These are phyloP conservation scores for Aspergillus pseudoviridinutans DNA, from an alignment of 2,329 filamentous ascomycete genomes.

Conservation along the genomic window DNA sequence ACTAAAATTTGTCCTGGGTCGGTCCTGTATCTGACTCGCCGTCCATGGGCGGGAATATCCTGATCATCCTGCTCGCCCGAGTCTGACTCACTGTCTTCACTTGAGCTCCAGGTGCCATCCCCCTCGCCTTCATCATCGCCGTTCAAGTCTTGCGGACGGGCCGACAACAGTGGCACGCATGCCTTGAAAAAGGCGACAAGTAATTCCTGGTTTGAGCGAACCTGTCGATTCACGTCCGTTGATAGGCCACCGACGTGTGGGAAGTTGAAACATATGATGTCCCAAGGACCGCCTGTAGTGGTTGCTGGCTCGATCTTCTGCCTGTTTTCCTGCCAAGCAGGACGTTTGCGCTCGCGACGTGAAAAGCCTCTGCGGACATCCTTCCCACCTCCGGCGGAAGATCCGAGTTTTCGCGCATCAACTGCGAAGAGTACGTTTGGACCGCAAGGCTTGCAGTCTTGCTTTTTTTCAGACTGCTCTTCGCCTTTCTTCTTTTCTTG, in stretches of 20 bases:
- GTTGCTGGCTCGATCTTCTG: not conserved
- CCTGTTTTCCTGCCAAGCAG: conserved; percentile 19
- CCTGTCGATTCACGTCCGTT: conserved; percentile 91
- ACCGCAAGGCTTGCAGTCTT: not conserved
- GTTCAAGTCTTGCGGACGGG: conserved; percentile 17
- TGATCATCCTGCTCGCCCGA: not conserved
- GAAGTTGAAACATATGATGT: conserved; percentile 91
- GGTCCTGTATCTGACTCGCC: conserved; percentile 17
- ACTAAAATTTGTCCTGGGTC: conserved; percentile 63
- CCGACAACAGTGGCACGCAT: conserved; percentile 39
- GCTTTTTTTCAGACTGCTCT: not conserved
- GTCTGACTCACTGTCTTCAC: conserved; percentile 4
- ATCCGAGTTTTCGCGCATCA: conserved; percentile 42
- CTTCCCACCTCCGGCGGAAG: conserved; percentile 36
- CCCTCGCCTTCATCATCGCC: conserved; percentile 16
- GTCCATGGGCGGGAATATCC: not conserved
- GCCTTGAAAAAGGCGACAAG: conserved; percentile 48
- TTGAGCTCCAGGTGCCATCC: conserved; percentile 1
- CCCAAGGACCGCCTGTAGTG: conserved; percentile 50
- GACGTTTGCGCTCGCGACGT: conserved; percentile 28
- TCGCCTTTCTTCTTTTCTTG: not conserved
- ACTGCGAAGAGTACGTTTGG: conserved; percentile 40
- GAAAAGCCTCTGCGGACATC: conserved; percentile 41
- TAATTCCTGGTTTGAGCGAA: conserved; percentile 75
- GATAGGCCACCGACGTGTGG: conserved; percentile 90